phyloP scores from a whole-genome alignment of 208 protist species.

The Acanthamoeba quina region DNA sequence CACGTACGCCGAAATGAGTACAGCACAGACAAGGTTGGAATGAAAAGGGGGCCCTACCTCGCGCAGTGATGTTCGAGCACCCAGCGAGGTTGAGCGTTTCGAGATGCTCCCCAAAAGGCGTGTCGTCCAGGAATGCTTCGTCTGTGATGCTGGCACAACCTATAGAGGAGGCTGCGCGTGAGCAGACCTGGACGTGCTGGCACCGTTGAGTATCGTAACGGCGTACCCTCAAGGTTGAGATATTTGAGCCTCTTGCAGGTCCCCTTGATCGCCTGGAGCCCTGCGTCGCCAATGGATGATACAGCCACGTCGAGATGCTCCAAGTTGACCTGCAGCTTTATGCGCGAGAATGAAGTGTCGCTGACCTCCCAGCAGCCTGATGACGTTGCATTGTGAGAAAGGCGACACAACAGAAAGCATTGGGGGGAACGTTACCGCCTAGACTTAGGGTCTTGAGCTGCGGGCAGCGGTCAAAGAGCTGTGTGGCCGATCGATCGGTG shows the following conservation, averaged over 20 bases:
- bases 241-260: constrained; percentile 50
- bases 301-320: constrained; percentile 56
- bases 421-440: not conserved
- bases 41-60: not conserved
- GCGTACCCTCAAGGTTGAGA: constrained; percentile 52
- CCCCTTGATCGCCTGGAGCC: not conserved
- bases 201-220: not conserved
- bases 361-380: constrained; percentile 71
- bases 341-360: constrained; percentile 23
- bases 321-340: constrained; percentile 30
- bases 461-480: constrained; percentile 36
- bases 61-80: constrained; percentile 12
- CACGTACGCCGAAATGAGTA: no score
- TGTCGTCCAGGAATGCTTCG: constrained; percentile 16
- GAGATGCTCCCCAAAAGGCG: constrained; percentile 34
- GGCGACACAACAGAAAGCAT: not conserved
- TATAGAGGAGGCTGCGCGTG: not conserved
- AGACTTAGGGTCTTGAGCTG: constrained; percentile 28
- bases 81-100: constrained; percentile 57
- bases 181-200: not conserved
- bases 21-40: not conserved
- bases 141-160: constrained; percentile 58
- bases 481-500: constrained; percentile 22
- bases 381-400: not conserved
- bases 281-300: constrained; percentile 7